Base-by-base conservation (phyloP, 306 rosid species). In the Castanea crenata region DNA sequence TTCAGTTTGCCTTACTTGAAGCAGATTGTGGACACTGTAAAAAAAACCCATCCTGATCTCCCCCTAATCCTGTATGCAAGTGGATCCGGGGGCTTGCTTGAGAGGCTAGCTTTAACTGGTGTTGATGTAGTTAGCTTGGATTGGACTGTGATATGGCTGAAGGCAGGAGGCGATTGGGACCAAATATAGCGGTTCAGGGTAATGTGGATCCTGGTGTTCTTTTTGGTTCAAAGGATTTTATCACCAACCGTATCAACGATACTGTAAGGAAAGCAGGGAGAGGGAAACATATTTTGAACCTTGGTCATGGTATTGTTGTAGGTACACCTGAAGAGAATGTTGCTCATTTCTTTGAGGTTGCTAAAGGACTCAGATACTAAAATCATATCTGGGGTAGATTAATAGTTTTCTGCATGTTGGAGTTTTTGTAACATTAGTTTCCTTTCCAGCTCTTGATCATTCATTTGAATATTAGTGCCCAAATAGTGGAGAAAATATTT, bases 81-180 rank as follows among this genome's bases (percentile, higher is more conserved):
- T 51, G 98, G 99, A 18, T 95, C 99, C 0, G 99, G 99, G 14
- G 99, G 99, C 58, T 80, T 95, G 82, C 98, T 95, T 2, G 99
- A 95, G 84, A 89, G 99, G 84, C 83, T 95, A 71, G 91, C 93
- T 59, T 76, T 90, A 84, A 95, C 98, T 0, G 98, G 99, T 29
- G 97, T 91, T 2, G 96, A 95, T 57, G 98, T 93, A 14, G 92
- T 95, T 77, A 95, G 99, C 88, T 86, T 95, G 93, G 99, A 95
- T 70, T 95, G 99, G 99, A 95, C 98, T 0, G 98, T 21, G 99
- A 95, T 69, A 95, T 95, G 96, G 98, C 96, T 0, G 99, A 95
- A 54, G 99, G 99, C 32, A 89, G 98, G 85, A 86, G 74, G 78
- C 79, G 99, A 81, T 74, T 95, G 41, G 99, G 98, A 77, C 78